Base-by-base conservation (phyloP, 805 yeast species). In the Lipomyces kockii region DNA sequence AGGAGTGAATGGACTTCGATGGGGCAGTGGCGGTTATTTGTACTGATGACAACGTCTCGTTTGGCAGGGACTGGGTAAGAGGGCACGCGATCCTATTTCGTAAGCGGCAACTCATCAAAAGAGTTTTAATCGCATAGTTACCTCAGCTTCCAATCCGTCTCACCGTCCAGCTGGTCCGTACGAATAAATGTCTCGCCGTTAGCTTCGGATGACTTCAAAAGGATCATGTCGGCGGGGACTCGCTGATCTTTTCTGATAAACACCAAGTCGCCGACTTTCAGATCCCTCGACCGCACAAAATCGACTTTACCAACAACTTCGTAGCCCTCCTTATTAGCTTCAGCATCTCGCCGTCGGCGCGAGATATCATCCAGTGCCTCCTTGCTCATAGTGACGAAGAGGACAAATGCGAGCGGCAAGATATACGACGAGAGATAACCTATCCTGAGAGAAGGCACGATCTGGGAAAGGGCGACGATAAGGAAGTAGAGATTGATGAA, bases 111-210 rank as follows among this genome's bases (percentile, higher is more conserved):
- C 22, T 14, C 52, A n/a, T 43, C n/a, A 37, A 25, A 27, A 34
- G 1, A 29, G 43, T 8, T n/a, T 25, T 20, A 53, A 51, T 12
- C 12, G 22, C 12, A 17, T 8, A 49, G 29, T 5, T 60, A 66
- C 68, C 99, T 83, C 64, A 95, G 82, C 77, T 95, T 95, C 99
- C 99, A 95, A 80, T 95, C 99, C 5, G 99, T 95, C 78, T 95
- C 99, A 76, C 99, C 99, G 78, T 95, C 99, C 61, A 95, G 82
- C 79, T 95, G 99, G 80, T 95, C 99, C 0, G 99, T 95, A 74
- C 97, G 90, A 71, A 95, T 91, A 74, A 96, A 95, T 1, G 93
- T 85, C 76, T 95, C 99, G 7, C 97, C 98, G 2, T 83, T 76
- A 2, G 81, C 78, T 76, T 91, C 97, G 65, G 92, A 87, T 0